Conservation (phyloP, 148 eudicot species). For the Salicornia ramosissima region DNA sequence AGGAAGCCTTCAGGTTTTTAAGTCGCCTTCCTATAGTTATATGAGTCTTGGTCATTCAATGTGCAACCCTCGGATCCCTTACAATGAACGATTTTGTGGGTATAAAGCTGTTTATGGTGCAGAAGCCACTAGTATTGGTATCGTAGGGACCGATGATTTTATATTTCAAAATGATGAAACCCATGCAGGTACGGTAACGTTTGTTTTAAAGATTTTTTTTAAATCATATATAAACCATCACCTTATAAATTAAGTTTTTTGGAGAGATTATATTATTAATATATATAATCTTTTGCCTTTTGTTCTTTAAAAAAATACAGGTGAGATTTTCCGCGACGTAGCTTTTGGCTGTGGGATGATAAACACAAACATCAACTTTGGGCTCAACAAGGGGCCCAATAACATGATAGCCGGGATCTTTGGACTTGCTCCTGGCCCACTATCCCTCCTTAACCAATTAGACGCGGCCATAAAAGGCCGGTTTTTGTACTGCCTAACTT, state of each 20-base stretch:
- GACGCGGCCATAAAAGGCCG: not conserved
- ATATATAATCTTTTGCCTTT: no score
- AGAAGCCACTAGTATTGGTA: not conserved
- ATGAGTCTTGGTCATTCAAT: not conserved
- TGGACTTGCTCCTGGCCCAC: not conserved
- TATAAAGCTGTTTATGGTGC: not conserved
- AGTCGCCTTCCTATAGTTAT: not conserved
- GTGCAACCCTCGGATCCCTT: not conserved
- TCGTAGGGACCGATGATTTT: not conserved
- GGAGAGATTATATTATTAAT: no score
- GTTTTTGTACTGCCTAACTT: constrained; percentile 12
- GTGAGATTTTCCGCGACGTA: not conserved
- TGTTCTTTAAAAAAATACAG: no score
- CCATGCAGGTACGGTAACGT: no score
- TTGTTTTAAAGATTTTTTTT: no score
- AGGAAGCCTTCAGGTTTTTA: not conserved
- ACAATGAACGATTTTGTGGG: not conserved
- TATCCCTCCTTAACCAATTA: constrained; percentile 5
- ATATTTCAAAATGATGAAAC: not conserved
- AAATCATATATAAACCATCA: no score
- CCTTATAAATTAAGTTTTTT: no score
- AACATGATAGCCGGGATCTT: not conserved
- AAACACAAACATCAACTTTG: not conserved
- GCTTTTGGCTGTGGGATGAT: constrained; percentile 7
- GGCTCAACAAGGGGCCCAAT: not conserved